Conservation (phyloP, 768 basidiomycete genomes). For the Strobilomyces echinocephalus region DNA sequence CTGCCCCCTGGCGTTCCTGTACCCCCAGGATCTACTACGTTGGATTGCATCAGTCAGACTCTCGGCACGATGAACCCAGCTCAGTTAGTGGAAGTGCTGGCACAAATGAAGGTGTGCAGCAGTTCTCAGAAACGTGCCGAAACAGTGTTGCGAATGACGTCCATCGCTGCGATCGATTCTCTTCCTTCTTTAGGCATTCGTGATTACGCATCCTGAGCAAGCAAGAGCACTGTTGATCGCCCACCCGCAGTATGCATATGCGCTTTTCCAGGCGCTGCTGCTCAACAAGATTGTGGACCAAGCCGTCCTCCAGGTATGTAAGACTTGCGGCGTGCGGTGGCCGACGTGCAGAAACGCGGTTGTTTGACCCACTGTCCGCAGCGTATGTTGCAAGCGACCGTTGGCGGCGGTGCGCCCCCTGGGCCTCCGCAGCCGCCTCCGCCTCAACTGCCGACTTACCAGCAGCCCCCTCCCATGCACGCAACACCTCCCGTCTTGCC, state of each 20-base stretch:
- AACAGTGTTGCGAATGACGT: conserved; percentile 20
- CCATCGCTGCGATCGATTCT: conserved; percentile 1
- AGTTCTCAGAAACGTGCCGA: conserved; percentile 16
- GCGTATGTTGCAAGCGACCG: conserved; percentile 51
- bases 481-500: conserved; percentile 33
- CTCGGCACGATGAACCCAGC: conserved; percentile 78
- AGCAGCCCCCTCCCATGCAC: conserved; percentile 29
- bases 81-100: conserved; percentile 88
- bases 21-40: conserved; percentile 61
- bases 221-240: conserved; percentile 72
- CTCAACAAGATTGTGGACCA: conserved; percentile 92
- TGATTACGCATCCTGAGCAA: conserved; percentile 87
- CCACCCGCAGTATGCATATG: conserved; percentile 93
- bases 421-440: conserved; percentile 30
- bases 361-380: conserved; percentile 19
- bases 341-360: background rate
- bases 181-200: conserved; percentile 69
- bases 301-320: conserved; percentile 68
- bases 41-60: conserved; percentile 82
- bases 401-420: conserved; percentile 23
- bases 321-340: conserved; percentile 2
- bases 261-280: conserved; percentile 90
- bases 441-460: conserved; percentile 28
- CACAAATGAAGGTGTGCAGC: conserved; percentile 90
- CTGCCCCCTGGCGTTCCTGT: conserved; percentile 77